These are phyloP conservation scores for Sporothrix schenckii DNA, from an alignment of 2,329 filamentous ascomycete genomes.

Conservation along the genomic window DNA sequence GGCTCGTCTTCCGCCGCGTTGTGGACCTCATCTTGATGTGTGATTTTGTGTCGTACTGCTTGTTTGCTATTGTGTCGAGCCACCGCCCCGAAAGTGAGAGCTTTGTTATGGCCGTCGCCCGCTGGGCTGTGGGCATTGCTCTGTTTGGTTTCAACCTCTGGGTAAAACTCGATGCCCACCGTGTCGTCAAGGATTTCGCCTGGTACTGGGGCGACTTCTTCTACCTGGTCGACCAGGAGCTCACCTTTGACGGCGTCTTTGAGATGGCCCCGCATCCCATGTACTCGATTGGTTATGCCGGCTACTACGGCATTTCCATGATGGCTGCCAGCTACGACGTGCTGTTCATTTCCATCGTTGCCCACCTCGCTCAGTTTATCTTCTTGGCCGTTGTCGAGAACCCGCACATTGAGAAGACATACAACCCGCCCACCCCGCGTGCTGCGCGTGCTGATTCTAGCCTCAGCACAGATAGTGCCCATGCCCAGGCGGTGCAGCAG, in stretches of 20 bases:
- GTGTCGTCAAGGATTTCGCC: conserved; percentile 97
- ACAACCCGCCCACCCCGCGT: conserved; percentile 84
- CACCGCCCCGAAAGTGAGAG: conserved; percentile 74
- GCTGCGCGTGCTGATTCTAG: conserved; percentile 48
- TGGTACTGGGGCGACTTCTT: conserved; percentile 99
- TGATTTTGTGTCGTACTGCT: conserved; percentile 95
- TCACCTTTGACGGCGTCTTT: conserved; percentile 98
- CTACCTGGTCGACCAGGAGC: conserved; percentile 94
- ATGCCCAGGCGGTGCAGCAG: conserved; percentile 15
- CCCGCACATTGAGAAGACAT: conserved; percentile 96
- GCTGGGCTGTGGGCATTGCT: conserved; percentile 77
- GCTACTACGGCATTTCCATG: conserved; percentile 97
- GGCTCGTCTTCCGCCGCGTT: conserved; percentile 92
- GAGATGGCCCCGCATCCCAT: conserved; percentile 99
- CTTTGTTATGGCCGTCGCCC: conserved; percentile 66
- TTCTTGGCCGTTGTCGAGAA: conserved; percentile 93
- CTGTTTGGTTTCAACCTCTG: conserved; percentile 94
- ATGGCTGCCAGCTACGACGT: conserved; percentile 98
- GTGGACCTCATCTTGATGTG: conserved; percentile 98
- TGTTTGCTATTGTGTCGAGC: conserved; percentile 89
- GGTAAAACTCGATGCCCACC: conserved; percentile 97
- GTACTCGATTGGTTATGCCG: conserved; percentile 97
- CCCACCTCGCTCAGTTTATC: conserved; percentile 90
- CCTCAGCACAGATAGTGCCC: conserved; percentile 29
- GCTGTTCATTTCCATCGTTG: conserved; percentile 92